These are phyloP conservation scores for Diaporthe sp. DNA, from an alignment of 2,329 filamentous ascomycete species.

Conservation along the genomic window DNA sequence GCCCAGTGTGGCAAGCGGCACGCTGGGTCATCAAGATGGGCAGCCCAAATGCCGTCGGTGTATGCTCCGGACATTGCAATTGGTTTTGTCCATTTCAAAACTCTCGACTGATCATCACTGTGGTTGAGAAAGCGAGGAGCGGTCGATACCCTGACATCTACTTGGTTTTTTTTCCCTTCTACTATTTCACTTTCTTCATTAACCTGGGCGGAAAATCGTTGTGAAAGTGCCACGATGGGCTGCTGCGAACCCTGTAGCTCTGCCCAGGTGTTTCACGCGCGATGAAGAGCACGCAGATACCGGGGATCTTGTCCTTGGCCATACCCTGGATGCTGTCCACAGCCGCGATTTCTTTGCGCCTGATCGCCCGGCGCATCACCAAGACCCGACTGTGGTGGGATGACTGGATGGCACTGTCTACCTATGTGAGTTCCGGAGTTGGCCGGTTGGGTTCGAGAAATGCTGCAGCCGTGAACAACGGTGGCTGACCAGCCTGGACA, in stretches of 20 bases:
- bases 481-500: neutral
- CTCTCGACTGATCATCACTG: neutral
- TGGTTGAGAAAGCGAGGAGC: neutral
- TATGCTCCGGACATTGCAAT: neutral
- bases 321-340: slow-evolving; percentile 12
- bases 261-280: slow-evolving; percentile 20
- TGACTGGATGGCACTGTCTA: slow-evolving; percentile 1
- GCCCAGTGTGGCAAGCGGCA: slow-evolving; percentile 17
- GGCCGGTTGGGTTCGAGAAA: neutral
- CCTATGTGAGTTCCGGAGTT: neutral
- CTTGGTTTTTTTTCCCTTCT: neutral
- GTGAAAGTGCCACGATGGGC: slow-evolving; percentile 5
- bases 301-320: slow-evolving; percentile 12
- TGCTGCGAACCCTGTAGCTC: slow-evolving; percentile 16
- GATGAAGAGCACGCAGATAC: slow-evolving; percentile 20
- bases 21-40: neutral
- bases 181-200: neutral
- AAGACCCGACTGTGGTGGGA: slow-evolving; percentile 17
- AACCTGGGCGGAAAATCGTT: neutral
- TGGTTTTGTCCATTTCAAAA: neutral
- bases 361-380: slow-evolving; percentile 5
- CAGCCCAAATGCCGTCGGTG: slow-evolving; percentile 22
- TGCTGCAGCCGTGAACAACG: neutral
- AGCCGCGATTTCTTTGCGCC: slow-evolving; percentile 1
- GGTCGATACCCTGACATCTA: neutral